Conservation (phyloP, 352 stramenopile species). For the Hyaloperonospora brassicae region DNA sequence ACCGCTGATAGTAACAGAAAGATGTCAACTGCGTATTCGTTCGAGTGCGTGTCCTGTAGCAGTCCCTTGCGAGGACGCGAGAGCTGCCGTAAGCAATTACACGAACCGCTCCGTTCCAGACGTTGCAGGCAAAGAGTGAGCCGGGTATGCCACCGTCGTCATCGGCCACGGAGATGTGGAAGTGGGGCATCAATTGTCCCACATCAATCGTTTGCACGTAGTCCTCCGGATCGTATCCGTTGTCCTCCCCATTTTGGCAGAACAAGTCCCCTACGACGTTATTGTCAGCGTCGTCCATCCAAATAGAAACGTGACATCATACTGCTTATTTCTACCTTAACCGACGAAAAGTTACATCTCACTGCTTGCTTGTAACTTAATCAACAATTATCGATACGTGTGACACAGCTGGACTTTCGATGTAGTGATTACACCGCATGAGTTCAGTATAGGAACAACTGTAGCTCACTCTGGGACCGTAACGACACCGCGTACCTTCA, state of each 20-base stretch:
- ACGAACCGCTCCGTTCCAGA: constrained; percentile 42
- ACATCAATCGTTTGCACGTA: constrained; percentile 31
- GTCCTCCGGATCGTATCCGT: constrained; percentile 33
- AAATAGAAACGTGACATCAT: too few species aligned
- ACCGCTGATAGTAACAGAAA: constrained; percentile 13
- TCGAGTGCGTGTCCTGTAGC: not conserved
- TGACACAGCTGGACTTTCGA: too few species aligned
- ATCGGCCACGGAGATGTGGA: constrained; percentile 37
- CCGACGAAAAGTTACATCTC: too few species aligned
- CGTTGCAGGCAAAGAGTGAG: constrained; percentile 39
- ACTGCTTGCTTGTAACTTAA: too few species aligned
- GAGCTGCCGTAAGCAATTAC: not conserved
- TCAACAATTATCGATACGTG: too few species aligned
- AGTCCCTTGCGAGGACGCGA: not conserved
- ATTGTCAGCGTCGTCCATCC: constrained; percentile 13
- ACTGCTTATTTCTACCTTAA: too few species aligned
- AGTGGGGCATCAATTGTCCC: constrained; percentile 11
- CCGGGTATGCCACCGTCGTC: constrained; percentile 44
- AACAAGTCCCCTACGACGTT: constrained; percentile 36
- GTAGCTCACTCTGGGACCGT: too few species aligned
- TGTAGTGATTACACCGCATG: too few species aligned
- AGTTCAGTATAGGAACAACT: too few species aligned
- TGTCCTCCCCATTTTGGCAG: constrained; percentile 34
- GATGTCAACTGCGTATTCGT: constrained; percentile 2
- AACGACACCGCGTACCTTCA: too few species aligned